Base-by-base conservation (phyloP, 805 yeast species). In the Candida endomychidarum region DNA sequence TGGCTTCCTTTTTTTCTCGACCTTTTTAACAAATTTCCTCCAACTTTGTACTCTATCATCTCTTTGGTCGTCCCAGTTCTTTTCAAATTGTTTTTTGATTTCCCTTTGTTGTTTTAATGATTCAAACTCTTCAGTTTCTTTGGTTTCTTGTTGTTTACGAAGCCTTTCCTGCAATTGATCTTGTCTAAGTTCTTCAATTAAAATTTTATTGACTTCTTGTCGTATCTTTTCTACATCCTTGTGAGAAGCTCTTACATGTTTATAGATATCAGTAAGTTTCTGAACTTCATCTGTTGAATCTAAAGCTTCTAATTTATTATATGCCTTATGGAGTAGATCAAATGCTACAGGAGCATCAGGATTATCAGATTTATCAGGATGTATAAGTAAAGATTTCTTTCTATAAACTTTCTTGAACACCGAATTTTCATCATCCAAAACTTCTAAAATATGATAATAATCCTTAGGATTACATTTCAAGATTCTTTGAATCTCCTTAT, bases 341-440 rank as follows among this genome's bases (percentile, higher is more conserved):
- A 83, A 83, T 2, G 88, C 88, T 22, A 61, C 71, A 0, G 85
- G 77, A 0, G 88, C 86, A n/a, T 67, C 60, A 0, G 67, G 61
- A 48, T 81, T 74, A 21, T 58, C 53, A 1, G 77, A 69, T 52
- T 80, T 81, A 53, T 83, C 90, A 0, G 90, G 90, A 54, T 83
- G 90, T 12, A 83, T 75, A 42, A 80, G 58, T 25, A 83, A 59
- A 2, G 88, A 80, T 53, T 77, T 80, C 57, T 70, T 72, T 18
- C 87, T 61, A 53, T 71, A 83, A 27, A 61, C 49, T 43, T 66
- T 74, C 46, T 70, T 72, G 40, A 80, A 70, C 71, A 7, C 51
- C 43, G 72, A 8, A 75, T 70, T 49, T 60, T 37, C 34, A 40
- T 24, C 41, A 8, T 31, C 17, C 34, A 54, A 50, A 27, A 68